Conservation (phyloP, 352 stramenopile species). For the Plasmopara viticola region DNA sequence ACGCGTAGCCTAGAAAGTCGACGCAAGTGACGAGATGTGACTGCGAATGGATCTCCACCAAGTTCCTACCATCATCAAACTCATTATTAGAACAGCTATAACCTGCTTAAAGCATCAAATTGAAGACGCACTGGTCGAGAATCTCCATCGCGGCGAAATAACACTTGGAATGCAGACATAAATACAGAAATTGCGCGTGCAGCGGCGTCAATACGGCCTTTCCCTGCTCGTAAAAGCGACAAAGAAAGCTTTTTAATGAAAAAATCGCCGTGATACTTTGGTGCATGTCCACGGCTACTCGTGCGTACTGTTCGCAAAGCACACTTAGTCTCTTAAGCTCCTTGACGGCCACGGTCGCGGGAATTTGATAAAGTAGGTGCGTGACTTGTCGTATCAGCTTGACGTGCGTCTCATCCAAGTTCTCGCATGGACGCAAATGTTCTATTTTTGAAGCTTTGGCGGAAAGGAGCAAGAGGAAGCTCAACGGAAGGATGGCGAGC, state of each 20-base stretch:
- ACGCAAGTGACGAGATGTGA: slow-evolving; percentile 41
- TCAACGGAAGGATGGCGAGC: slow-evolving; percentile 42
- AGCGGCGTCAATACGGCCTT: slow-evolving; percentile 53
- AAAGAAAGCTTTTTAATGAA: slow-evolving; percentile 62
- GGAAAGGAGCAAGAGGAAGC: slow-evolving; percentile 39
- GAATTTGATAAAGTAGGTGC: slow-evolving; percentile 48
- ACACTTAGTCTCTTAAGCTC: slow-evolving; percentile 58
- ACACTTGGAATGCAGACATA: slow-evolving; percentile 75
- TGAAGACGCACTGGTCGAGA: slow-evolving; percentile 45
- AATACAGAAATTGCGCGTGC: slow-evolving; percentile 69
- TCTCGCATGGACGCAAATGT: slow-evolving; percentile 13
- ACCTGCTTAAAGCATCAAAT: not conserved
- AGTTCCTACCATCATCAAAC: slow-evolving; percentile 28
- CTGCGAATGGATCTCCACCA: slow-evolving; percentile 69
- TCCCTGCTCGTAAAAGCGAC: slow-evolving; percentile 50
- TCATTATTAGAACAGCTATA: slow-evolving; percentile 3
- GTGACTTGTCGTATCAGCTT: slow-evolving; percentile 37
- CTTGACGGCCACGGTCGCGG: slow-evolving; percentile 39
- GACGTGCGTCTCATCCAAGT: slow-evolving; percentile 19
- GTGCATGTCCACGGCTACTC: slow-evolving; percentile 39
- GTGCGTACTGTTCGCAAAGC: slow-evolving; percentile 44
- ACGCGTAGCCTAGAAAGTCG: slow-evolving; percentile 78
- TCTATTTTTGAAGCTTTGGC: slow-evolving; percentile 58
- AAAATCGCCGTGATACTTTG: slow-evolving; percentile 61
- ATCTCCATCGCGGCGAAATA: slow-evolving; percentile 68